phyloP scores from a whole-genome alignment of 1,284 basidiomycete species.

The Rhizoctonia solani region DNA sequence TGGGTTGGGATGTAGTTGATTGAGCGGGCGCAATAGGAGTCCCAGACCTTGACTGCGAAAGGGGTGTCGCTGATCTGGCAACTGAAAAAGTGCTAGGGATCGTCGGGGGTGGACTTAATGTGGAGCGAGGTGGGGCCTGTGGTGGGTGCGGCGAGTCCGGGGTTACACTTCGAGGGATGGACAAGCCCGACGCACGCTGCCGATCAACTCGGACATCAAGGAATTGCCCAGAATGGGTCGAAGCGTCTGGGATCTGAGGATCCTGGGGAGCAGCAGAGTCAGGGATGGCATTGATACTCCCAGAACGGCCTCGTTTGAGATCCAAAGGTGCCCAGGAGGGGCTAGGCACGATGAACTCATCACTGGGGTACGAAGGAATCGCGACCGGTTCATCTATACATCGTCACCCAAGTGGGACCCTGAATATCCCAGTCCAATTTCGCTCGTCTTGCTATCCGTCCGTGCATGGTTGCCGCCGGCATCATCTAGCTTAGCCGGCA shows the following conservation, averaged over 20 bases:
- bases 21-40: neutral
- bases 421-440: constrained; percentile 20
- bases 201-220: constrained; percentile 3
- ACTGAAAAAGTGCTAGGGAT: neutral
- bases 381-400: neutral
- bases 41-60: neutral
- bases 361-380: neutral
- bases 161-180: constrained; percentile 26
- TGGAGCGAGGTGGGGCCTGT: neutral
- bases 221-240: neutral
- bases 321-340: constrained; percentile 28
- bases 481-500: too few relatives aligned
- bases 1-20: constrained; percentile 9
- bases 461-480: too few relatives aligned
- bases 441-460: constrained; percentile 17
- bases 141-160: constrained; percentile 19
- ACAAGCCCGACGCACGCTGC: constrained; percentile 19
- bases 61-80: neutral
- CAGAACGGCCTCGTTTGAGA: constrained; percentile 1
- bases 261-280: neutral
- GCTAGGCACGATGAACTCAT: constrained; percentile 23
- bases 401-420: neutral
- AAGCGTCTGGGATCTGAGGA: neutral
- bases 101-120: neutral
- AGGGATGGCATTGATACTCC: neutral